Evolutionary conservation across 768 basidiomycete species (phyloP).

Genomic region (Boletus pseudo-olivaceus): DNA sequence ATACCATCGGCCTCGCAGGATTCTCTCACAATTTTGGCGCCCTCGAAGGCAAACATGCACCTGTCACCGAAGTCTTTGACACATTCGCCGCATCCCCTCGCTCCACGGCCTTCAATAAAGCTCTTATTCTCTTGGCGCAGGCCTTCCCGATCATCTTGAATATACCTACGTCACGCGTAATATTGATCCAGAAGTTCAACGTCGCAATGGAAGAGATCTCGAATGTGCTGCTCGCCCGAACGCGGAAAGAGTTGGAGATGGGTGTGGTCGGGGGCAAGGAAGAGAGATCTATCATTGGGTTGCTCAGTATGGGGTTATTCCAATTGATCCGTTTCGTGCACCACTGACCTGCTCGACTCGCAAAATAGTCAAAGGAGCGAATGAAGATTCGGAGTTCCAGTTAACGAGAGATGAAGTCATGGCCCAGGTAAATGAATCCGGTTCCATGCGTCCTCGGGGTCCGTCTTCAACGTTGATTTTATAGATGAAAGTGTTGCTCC

Average conservation of each 20-base stretch:
- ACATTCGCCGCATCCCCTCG: conserved; percentile 25
- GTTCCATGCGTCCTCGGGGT: not conserved
- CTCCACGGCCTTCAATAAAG: conserved; percentile 21
- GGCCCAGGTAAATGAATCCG: conserved; percentile 15
- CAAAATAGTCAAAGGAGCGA: conserved; percentile 35
- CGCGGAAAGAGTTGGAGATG: conserved; percentile 30
- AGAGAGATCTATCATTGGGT: conserved; percentile 25
- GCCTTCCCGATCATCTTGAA: conserved; percentile 34
- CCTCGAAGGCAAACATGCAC: conserved; percentile 43
- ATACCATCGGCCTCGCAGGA: not conserved
- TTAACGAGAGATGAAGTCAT: conserved; percentile 30
- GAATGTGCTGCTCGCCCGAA: conserved; percentile 35
- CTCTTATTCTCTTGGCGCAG: conserved; percentile 35
- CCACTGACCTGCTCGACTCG: not conserved
- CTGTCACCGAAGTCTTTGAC: conserved; percentile 41
- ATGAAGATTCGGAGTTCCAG: conserved; percentile 16
- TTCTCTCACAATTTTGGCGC: too few species aligned
- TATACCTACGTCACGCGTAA: conserved; percentile 35
- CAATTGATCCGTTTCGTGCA: conserved; percentile 13
- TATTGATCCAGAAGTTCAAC: conserved; percentile 29
- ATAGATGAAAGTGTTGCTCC: conserved; percentile 13
- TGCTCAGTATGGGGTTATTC: conserved; percentile 14
- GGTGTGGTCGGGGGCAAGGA: conserved; percentile 17
- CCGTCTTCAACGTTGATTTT: conserved; percentile 17
- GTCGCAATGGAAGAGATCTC: conserved; percentile 39